phyloP scores from a whole-genome alignment of 768 basidiomycete species.

The Trametes punicea region DNA sequence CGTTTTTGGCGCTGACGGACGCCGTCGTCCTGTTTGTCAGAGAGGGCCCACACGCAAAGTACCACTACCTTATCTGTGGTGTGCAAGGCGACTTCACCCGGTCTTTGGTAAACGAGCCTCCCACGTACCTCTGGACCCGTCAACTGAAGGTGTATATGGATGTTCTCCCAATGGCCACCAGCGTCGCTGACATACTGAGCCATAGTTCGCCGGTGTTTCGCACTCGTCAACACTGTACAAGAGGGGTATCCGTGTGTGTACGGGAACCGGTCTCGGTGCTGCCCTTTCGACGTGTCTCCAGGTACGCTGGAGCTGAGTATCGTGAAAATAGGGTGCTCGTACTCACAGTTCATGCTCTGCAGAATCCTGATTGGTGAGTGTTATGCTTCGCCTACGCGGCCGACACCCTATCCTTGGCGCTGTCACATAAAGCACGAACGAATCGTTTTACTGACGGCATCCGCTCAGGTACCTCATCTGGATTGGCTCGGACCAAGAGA shows the following conservation, averaged over 20 bases:
- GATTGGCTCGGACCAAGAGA: slow-evolving; percentile 44
- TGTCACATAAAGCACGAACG: neutral
- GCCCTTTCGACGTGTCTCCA: slow-evolving; percentile 43
- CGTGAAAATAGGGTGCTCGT: neutral
- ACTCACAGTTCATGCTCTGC: neutral
- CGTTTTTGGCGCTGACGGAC: slow-evolving; percentile 9
- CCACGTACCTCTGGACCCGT: slow-evolving; percentile 41
- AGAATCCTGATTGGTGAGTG: slow-evolving; percentile 36
- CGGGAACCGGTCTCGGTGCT: slow-evolving; percentile 44
- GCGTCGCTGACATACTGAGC: neutral
- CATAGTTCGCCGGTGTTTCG: slow-evolving; percentile 41
- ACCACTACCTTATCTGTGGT: slow-evolving; percentile 44
- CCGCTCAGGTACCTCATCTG: slow-evolving; percentile 37
- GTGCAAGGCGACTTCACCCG: slow-evolving; percentile 47
- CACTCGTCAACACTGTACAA: slow-evolving; percentile 43
- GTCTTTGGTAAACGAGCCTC: slow-evolving; percentile 40
- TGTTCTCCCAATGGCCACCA: neutral
- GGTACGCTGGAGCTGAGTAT: slow-evolving; percentile 18
- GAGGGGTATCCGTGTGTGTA: slow-evolving; percentile 44
- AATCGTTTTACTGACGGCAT: neutral
- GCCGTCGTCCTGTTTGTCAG: slow-evolving; percentile 22
- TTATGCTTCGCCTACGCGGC: neutral
- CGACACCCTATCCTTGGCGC: slow-evolving; percentile 1
- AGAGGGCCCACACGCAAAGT: slow-evolving; percentile 39
- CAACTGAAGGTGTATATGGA: slow-evolving; percentile 35